Conservation (phyloP, 352 stramenopile genomes). For the Globisporangium nunn region DNA sequence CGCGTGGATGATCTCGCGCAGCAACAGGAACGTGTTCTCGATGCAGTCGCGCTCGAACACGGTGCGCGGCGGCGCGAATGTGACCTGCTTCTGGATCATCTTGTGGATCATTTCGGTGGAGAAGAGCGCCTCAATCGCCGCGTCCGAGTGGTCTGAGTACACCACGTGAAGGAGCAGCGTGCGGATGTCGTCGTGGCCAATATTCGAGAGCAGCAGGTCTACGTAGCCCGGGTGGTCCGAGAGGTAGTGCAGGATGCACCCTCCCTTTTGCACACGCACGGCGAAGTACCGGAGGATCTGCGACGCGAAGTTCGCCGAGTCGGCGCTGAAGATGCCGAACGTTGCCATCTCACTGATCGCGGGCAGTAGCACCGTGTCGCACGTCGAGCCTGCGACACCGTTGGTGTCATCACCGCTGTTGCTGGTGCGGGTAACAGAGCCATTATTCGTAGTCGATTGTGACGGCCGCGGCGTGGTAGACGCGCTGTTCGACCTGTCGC, state of each 20-base stretch:
- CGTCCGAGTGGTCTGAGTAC: conserved; percentile 81
- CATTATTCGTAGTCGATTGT: background rate
- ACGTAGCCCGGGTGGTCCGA: conserved; percentile 42
- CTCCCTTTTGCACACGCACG: conserved; percentile 66
- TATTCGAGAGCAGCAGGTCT: conserved; percentile 71
- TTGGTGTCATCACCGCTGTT: conserved; percentile 15
- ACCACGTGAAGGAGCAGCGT: conserved; percentile 72
- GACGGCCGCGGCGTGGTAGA: background rate
- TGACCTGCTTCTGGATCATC: conserved; percentile 73
- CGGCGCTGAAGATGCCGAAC: conserved; percentile 68
- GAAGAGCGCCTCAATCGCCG: conserved; percentile 63
- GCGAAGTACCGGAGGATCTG: conserved; percentile 81
- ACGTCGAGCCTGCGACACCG: conserved; percentile 17
- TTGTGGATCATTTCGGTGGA: conserved; percentile 65
- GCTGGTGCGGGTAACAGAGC: background rate
- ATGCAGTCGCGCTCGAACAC: conserved; percentile 67
- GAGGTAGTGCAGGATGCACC: conserved; percentile 73
- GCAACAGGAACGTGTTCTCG: conserved; percentile 74
- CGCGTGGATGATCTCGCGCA: conserved; percentile 77
- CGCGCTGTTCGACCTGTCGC: conserved; percentile 6
- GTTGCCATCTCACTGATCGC: conserved; percentile 34
- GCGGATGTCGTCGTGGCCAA: conserved; percentile 77
- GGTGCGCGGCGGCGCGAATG: conserved; percentile 60
- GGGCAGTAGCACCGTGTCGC: conserved; percentile 27
- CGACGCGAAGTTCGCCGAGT: conserved; percentile 72